Conservation (phyloP, 1,284 basidiomycete species). For the Pisolithus thermaeus region DNA sequence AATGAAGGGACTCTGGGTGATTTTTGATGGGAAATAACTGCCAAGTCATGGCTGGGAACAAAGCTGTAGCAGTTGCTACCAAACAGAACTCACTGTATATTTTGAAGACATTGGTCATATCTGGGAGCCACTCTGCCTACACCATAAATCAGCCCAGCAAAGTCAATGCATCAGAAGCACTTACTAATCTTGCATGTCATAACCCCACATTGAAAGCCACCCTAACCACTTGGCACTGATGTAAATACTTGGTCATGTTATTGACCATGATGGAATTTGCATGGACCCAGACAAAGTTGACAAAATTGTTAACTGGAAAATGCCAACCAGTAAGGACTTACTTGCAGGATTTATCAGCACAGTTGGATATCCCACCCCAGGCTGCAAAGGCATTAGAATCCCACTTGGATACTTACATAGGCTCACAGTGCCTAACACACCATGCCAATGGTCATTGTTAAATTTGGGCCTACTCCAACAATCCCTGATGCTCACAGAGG, state of each 20-base stretch:
- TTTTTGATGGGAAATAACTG: no score
- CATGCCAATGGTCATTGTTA: constrained; percentile 20
- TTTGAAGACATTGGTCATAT: no score
- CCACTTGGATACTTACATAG: constrained; percentile 16
- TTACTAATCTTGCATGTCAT: background rate
- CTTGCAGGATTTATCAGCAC: constrained; percentile 21
- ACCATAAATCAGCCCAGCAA: background rate
- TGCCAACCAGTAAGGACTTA: constrained; percentile 15
- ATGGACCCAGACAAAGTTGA: constrained; percentile 20
- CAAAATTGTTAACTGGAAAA: constrained; percentile 18
- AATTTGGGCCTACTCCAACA: no score
- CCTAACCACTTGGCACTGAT: background rate
- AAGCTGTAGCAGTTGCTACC: no score
- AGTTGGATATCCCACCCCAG: constrained; percentile 21
- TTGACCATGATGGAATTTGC: constrained; percentile 14
- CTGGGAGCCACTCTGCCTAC: background rate
- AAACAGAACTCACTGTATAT: no score
- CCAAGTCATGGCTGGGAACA: no score
- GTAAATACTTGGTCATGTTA: constrained; percentile 18
- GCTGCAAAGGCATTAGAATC: constrained; percentile 14
- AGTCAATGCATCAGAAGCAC: background rate
- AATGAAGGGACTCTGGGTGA: no score
- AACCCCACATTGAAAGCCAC: background rate
- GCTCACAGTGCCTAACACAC: constrained; percentile 5
- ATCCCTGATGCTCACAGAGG: no score